Conservation (phyloP, 2,329 filamentous ascomycete species). For the Dactylonectria macrodidyma region DNA sequence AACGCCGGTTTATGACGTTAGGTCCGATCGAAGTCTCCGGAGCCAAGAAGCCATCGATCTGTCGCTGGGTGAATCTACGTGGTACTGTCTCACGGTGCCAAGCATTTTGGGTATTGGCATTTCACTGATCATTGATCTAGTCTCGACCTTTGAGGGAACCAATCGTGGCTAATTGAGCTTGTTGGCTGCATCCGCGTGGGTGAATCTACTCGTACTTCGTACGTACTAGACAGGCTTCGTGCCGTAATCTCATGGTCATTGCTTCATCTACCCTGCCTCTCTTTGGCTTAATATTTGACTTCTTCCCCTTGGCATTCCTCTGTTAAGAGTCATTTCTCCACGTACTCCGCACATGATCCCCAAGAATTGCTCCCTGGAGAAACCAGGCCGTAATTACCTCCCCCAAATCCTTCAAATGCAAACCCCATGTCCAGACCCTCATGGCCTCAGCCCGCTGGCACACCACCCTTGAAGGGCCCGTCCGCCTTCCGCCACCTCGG, state of each 20-base stretch:
- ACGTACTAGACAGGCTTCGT: background rate
- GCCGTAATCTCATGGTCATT: background rate
- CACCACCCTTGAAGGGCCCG: constrained; percentile 4
- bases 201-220: background rate
- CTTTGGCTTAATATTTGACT: background rate
- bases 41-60: background rate
- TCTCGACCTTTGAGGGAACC: background rate
- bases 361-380: background rate
- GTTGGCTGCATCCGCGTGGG: background rate
- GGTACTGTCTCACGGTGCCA: background rate
- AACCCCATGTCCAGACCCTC: background rate
- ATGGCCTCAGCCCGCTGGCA: background rate
- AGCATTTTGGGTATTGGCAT: background rate
- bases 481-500: constrained; percentile 20
- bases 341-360: background rate
- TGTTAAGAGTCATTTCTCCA: background rate
- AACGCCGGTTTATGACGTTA: background rate
- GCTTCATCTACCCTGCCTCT: background rate
- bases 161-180: background rate
- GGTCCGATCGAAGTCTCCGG: constrained; percentile 8
- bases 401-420: background rate
- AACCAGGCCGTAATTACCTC: background rate
- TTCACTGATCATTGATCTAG: background rate
- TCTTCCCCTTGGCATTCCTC: background rate
- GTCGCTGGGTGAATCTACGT: background rate